phyloP scores from a whole-genome alignment of 2,329 filamentous ascomycete species.

The Metarhizium humberi region DNA sequence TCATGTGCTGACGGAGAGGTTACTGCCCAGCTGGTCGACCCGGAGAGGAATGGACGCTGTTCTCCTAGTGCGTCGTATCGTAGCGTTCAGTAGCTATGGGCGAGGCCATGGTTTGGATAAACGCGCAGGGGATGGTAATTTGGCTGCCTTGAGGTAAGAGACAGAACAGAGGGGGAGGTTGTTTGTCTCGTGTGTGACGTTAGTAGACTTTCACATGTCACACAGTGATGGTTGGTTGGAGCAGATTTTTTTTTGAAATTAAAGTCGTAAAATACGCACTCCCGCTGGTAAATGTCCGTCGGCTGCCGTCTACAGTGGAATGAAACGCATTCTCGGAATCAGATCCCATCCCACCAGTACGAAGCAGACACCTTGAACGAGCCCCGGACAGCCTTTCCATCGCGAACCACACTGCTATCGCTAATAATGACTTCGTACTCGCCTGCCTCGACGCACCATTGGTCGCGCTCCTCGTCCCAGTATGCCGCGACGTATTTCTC shows the following conservation, averaged over 20 bases:
- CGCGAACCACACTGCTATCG: conserved; percentile 42
- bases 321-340: background rate
- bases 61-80: too few relatives aligned
- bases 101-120: background rate
- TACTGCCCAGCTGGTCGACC: background rate
- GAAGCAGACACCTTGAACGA: conserved; percentile 51
- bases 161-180: too few relatives aligned
- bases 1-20: background rate
- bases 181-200: background rate
- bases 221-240: background rate
- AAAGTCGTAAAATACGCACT: background rate
- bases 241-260: background rate
- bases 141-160: background rate
- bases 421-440: conserved; percentile 54
- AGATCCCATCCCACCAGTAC: conserved; percentile 45
- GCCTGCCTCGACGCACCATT: conserved; percentile 60
- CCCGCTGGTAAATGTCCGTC: too few relatives aligned
- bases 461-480: conserved; percentile 57
- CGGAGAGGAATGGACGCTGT: background rate
- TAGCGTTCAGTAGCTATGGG: background rate
- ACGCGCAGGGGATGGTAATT: background rate
- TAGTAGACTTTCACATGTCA: background rate
- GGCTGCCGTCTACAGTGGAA: background rate
- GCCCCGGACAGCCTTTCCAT: conserved; percentile 36
- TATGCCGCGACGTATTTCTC: conserved; percentile 60